These are phyloP conservation scores for Dactylellina leptospora DNA, from an alignment of 2,329 filamentous ascomycete genomes.

Conservation along the genomic window DNA sequence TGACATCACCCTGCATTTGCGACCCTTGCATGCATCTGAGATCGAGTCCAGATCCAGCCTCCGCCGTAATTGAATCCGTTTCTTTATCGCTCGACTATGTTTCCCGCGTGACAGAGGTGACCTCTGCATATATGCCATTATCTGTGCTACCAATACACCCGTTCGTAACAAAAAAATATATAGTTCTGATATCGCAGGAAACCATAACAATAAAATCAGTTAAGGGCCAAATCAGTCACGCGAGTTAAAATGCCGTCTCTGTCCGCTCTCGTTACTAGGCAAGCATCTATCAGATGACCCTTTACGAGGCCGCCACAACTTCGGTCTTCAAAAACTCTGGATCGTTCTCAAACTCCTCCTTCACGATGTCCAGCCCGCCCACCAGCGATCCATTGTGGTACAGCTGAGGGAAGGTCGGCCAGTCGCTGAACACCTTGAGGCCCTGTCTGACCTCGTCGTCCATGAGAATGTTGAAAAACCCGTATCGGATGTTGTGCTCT, in stretches of 20 bases:
- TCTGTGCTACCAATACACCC: conserved; percentile 33
- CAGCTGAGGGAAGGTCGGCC: conserved; percentile 96
- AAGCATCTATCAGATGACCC: too few species aligned
- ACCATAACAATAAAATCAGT: background rate
- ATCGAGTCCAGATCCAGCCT: too few species aligned
- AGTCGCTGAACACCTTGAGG: conserved; percentile 96
- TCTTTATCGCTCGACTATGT: background rate
- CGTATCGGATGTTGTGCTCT: conserved; percentile 91
- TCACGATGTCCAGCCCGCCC: conserved; percentile 94
- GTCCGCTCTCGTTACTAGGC: too few species aligned
- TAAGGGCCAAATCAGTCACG: too few species aligned
- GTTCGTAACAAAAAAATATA: conserved; percentile 8
- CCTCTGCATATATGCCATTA: conserved; percentile 17
- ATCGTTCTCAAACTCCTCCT: conserved; percentile 88
- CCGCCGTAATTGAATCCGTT: conserved; percentile 4
- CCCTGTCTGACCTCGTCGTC: conserved; percentile 97
- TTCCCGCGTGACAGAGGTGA: background rate
- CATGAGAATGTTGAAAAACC: conserved; percentile 98
- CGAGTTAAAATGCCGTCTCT: background rate
- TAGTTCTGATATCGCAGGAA: background rate
- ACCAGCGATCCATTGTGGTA: conserved; percentile 91
- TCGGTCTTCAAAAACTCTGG: conserved; percentile 82
- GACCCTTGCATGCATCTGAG: conserved; percentile 20
- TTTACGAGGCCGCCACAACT: conserved; percentile 62
- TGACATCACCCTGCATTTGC: conserved; percentile 50